Evolutionary conservation across 345 rosid genomes (phyloP).

Genomic region (Citrus mangshanensis): DNA sequence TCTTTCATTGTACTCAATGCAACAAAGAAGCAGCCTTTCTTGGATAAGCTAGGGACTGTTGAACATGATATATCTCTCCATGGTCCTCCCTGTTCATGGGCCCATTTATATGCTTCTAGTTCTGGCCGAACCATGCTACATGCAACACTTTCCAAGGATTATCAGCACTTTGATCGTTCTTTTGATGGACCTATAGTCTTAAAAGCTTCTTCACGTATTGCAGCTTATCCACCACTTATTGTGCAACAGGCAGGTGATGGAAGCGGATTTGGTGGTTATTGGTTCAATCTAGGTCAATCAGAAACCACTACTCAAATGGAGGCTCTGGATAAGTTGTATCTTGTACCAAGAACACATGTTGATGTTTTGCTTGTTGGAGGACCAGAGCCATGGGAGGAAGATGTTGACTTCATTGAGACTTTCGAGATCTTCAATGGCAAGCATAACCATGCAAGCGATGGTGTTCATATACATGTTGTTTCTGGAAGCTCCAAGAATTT

Average conservation of each 20-base stretch:
- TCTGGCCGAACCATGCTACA: slow-evolving; percentile 75
- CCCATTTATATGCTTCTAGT: slow-evolving; percentile 58
- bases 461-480: slow-evolving; percentile 41
- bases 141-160: slow-evolving; percentile 70
- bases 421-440: slow-evolving; percentile 47
- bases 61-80: slow-evolving; percentile 28
- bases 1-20: slow-evolving; percentile 62
- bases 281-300: slow-evolving; percentile 47
- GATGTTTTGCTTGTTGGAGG: slow-evolving; percentile 79
- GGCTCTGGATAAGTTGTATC: slow-evolving; percentile 53
- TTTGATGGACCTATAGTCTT: slow-evolving; percentile 48
- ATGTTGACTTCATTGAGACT: slow-evolving; percentile 52
- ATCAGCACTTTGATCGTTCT: slow-evolving; percentile 47
- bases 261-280: slow-evolving; percentile 81
- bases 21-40: slow-evolving; percentile 38
- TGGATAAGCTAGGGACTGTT: slow-evolving; percentile 24
- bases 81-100: slow-evolving; percentile 80
- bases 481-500: slow-evolving; percentile 38
- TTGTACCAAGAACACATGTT: slow-evolving; percentile 79
- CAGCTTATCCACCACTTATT: slow-evolving; percentile 71
- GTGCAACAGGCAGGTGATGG: slow-evolving; percentile 73
- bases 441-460: slow-evolving; percentile 30
- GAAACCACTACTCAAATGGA: slow-evolving; percentile 45
- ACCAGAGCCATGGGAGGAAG: slow-evolving; percentile 77
- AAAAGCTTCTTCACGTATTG: slow-evolving; percentile 70